Conservation (phyloP, 176 grass and related monocot genomes). For the Carex parvula region DNA sequence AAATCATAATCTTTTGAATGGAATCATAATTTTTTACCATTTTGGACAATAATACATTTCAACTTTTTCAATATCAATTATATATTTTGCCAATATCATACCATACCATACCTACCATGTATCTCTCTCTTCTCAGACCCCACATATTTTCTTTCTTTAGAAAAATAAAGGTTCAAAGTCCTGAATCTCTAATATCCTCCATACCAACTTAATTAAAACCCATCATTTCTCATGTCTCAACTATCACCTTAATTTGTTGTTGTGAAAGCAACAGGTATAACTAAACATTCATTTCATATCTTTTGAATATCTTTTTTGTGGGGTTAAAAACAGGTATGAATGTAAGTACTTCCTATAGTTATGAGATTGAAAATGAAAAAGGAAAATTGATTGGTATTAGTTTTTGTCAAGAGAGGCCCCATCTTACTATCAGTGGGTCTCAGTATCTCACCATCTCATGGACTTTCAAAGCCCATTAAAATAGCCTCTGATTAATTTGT, state of each 20-base stretch:
- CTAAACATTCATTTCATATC: neutral
- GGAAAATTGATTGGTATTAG: neutral
- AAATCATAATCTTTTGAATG: neutral
- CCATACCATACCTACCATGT: neutral
- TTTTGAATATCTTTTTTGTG: neutral
- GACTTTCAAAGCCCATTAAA: conserved; percentile 9
- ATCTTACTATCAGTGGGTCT: neutral
- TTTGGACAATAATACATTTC: neutral
- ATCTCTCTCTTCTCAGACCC: neutral
- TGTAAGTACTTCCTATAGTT: no score
- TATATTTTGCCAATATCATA: neutral
- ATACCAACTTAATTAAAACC: neutral
- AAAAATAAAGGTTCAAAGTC: neutral
- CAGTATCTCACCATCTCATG: neutral
- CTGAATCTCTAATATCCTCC: neutral
- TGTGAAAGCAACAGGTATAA: neutral
- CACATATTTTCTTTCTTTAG: neutral
- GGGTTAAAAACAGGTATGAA: neutral
- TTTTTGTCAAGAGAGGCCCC: conserved; percentile 10
- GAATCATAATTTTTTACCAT: neutral
- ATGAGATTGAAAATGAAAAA: neutral
- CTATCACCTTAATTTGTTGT: neutral
- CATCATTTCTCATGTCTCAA: conserved; percentile 6
- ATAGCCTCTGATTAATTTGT: conserved; percentile 6
- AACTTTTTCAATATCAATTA: neutral